A percentile compares a stretch with the other conserved stretches of the same genome.
These are phyloP conservation scores for Erysiphe pulchra DNA, from an alignment of 2,329 filamentous ascomycete genomes.

Conservation along the genomic window DNA sequence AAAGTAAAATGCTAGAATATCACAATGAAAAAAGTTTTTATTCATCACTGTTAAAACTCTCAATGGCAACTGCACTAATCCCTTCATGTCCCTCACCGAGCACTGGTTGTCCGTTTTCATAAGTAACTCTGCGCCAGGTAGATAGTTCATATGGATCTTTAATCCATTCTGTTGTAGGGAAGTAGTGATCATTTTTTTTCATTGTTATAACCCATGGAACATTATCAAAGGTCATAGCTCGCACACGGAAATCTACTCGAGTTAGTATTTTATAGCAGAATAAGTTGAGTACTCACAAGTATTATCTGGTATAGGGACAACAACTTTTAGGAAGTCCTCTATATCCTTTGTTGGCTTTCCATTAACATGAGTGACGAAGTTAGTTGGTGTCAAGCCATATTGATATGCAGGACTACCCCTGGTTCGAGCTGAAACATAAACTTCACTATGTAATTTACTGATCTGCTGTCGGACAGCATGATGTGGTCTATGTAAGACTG, in stretches of 20 bases:
- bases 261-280: conserved; percentile 1
- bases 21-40: neutral
- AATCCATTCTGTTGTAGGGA: conserved; percentile 44
- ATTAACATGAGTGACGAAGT: conserved; percentile 94
- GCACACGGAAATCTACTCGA: conserved; percentile 58
- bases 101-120: conserved; percentile 27
- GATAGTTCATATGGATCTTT: conserved; percentile 32
- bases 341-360: conserved; percentile 64
- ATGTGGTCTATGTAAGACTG: conserved; percentile 76
- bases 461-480: conserved; percentile 95
- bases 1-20: too few relatives aligned
- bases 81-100: conserved; percentile 23
- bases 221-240: conserved; percentile 95
- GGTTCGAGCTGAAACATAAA: conserved; percentile 77
- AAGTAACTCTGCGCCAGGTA: conserved; percentile 37
- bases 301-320: conserved; percentile 77
- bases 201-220: conserved; percentile 98
- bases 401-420: conserved; percentile 66
- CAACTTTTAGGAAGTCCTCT: conserved; percentile 52
- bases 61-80: conserved; percentile 9
- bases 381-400: conserved; percentile 82
- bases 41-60: conserved; percentile 7
- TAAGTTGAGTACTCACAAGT: conserved; percentile 35
- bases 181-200: conserved; percentile 99
- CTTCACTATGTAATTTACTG: conserved; percentile 80